Percentiles rank a stretch among this genome's conserved stretches.
These are phyloP conservation scores for Rhizophora apiculata DNA, from an alignment of 345 rosid genomes.

Conservation along the genomic window DNA sequence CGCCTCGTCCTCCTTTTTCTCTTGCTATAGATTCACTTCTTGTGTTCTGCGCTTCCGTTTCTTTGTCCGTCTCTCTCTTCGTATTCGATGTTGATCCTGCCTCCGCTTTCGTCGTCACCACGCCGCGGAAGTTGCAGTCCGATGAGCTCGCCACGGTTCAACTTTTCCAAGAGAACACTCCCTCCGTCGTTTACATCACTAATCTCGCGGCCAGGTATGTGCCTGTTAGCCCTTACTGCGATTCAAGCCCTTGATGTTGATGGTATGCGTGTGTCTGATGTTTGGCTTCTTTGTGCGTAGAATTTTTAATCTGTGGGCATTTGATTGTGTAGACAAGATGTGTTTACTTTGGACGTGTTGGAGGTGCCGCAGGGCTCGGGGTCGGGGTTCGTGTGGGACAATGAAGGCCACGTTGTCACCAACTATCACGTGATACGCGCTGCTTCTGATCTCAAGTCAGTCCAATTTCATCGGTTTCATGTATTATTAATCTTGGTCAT, in stretches of 20 bases:
- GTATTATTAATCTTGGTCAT: too few species aligned
- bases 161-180: conserved; percentile 90
- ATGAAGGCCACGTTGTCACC: conserved; percentile 76
- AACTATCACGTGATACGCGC: conserved; percentile 95
- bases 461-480: neutral
- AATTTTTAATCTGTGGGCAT: neutral
- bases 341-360: conserved; percentile 83
- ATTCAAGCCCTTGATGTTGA: neutral
- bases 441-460: conserved; percentile 93
- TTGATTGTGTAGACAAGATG: conserved; percentile 66
- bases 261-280: neutral
- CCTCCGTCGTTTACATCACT: conserved; percentile 96
- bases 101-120: conserved; percentile 63
- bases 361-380: conserved; percentile 99
- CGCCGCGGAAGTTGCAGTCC: conserved; percentile 69
- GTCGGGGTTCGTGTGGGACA: conserved; percentile 95
- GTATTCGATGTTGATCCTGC: conserved; percentile 53
- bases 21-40: conserved; percentile 44
- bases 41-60: conserved; percentile 62
- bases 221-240: neutral
- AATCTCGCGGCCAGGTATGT: conserved; percentile 80
- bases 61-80: conserved; percentile 58
- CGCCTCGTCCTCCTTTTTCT: neutral
- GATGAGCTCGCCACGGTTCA: conserved; percentile 95
- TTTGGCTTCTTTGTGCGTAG: neutral